Base-by-base conservation (phyloP, 106 monocot genomes). In the Dendrobium nobile region DNA sequence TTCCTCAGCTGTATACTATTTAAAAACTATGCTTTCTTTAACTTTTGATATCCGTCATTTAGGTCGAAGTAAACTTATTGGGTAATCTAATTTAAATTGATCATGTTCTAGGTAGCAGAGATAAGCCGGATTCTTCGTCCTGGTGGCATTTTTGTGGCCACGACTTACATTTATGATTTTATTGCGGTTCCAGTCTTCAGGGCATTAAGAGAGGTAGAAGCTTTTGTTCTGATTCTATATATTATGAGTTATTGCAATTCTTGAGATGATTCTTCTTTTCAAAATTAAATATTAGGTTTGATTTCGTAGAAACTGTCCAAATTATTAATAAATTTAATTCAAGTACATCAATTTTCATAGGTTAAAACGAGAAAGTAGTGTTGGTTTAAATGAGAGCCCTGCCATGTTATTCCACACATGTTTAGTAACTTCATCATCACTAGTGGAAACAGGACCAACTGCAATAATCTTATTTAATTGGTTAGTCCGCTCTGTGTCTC, bases 131-230 rank as follows among this genome's bases (percentile, higher is more conserved):
- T 98, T 72, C 84, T 98, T 72, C 83, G 89, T 17, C 97, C 97
- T 72, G 94, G 94, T 77, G 97, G 97, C 76, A 85, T 89, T 43
- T 98, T 98, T 91, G 97, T 94, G 73, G 97, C 91, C 41, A 92
- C 97, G 44, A 94, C 97, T 18, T 94, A 88, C 75, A 87, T 94
- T 72, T 77, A 85, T 77, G 92, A 94, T 85, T 59, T 81, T 41
- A 41, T 91, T 31, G 44, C 58, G 26, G 42, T 88, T 82, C 97
- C 92, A 19, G 79, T 89, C 10, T 41, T 90, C 18, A 82, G 77
- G 16, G 67, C 80, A 8, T 13, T 54, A 54, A 82, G 93, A 9
- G 86, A 89, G 93, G 93, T 91, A 87, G 56, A 55, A 27, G 9
- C 18, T 44, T 78, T 9, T 40, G 40, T 33, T 54, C 7, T 26